Evolutionary conservation across 805 yeast species (phyloP), one percentile per base, ranked within the genome.

Genomic region (Groenewaldozyma tartarivorans): DNA sequence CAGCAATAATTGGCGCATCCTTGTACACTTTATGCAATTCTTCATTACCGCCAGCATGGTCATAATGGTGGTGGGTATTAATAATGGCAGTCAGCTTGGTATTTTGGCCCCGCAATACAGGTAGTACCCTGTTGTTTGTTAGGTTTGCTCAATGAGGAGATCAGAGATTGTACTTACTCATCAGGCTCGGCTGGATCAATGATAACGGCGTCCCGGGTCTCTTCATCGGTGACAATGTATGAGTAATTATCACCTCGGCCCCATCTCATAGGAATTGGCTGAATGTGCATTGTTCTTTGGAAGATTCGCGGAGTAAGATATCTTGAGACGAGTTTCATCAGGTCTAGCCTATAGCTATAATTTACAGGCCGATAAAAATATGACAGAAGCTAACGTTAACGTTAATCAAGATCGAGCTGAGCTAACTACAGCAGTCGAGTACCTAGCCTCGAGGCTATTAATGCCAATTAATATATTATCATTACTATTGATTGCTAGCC

Each of bases 61-160:
- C 99, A 55, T 77, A 75, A 60, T 92, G 99, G 58, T 92, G 98
- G 57, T 92, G 99, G 1, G 97, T 92, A 62, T 92, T 92, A 38
- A 84, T 94, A 43, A 92, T 81, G 1, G 90, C 85, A 34, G 68
- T 69, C 40, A 92, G 61, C 38, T 79, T 73, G 31, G 71, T 61
- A 31, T 63, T 57, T 3, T 38, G 33, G 11, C 49, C 45, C 49
- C 64, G 17, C 13, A 33, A n/a, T 5, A 18, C 20, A 9, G 36
- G 36, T 17, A 33, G 20, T 6, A 33, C 36, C n/a, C 34, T 31
- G n/a, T 24, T 24, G 11, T 24, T 13, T 24, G 7, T 13, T 9
- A 24, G 29, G 29, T 24, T 13, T 7, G 13, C 29, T 7, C 7
- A 13, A 24, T 24, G 13, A 9, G 7, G 13, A 18, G 13, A 29